phyloP scores from a whole-genome alignment of 148 eudicot species.

The Vaccinium vitisidaea region DNA sequence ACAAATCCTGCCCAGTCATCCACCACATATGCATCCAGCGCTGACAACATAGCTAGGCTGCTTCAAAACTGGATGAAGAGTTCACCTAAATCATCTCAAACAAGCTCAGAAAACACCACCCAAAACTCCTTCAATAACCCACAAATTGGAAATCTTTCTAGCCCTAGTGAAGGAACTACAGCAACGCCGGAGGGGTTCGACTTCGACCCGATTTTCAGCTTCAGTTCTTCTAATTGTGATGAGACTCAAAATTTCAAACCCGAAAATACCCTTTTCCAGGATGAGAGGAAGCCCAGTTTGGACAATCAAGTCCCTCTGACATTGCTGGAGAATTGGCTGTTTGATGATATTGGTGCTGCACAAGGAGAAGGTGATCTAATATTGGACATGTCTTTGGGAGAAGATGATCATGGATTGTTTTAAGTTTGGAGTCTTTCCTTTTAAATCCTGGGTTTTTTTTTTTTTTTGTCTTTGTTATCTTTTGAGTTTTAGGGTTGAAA shows the following conservation, averaged over 20 bases:
- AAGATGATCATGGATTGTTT: conserved; percentile 38
- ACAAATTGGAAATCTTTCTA: conserved; percentile 17
- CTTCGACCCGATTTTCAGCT: conserved; percentile 34
- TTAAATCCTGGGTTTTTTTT: not conserved
- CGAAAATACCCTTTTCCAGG: conserved; percentile 10
- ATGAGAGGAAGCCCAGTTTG: conserved; percentile 32
- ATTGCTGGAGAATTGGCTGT: conserved; percentile 68
- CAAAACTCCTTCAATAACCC: conserved; percentile 23
- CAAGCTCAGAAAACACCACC: conserved; percentile 33
- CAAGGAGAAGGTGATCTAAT: conserved; percentile 48
- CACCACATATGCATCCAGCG: conserved; percentile 57
- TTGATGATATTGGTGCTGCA: conserved; percentile 50
- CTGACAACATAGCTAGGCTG: conserved; percentile 69
- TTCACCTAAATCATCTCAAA: conserved; percentile 26
- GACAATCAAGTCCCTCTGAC: conserved; percentile 37
- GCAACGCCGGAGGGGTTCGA: conserved; percentile 19
- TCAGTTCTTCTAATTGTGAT: conserved; percentile 28
- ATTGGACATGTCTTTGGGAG: conserved; percentile 50
- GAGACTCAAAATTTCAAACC: not conserved
- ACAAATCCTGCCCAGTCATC: not conserved
- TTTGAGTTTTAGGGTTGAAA: not conserved
- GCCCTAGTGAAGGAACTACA: conserved; percentile 41
- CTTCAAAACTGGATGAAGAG: conserved; percentile 56
- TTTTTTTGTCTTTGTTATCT: not conserved
- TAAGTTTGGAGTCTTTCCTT: conserved; percentile 5